Percentiles rank a stretch among this genome's conserved stretches.
Evolutionary conservation across 1,139 yeast genomes (phyloP).

Genomic region (Pichia terricola): DNA sequence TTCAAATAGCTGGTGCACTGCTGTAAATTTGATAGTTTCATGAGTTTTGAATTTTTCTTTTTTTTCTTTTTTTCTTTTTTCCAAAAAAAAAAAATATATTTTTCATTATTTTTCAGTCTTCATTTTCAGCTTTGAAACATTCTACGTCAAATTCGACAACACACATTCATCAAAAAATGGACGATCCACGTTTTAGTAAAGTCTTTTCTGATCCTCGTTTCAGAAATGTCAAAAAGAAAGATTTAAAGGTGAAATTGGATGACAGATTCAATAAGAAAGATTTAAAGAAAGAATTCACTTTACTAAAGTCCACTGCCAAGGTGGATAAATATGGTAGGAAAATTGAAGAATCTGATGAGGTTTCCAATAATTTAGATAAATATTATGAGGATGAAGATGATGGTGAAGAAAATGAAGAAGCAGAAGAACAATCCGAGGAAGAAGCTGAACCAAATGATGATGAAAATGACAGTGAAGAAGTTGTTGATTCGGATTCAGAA

Average conservation of each 20-base stretch:
- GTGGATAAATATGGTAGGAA: slow-evolving; percentile 86
- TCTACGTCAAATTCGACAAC: slow-evolving; percentile 7
- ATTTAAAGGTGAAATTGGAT: slow-evolving; percentile 72
- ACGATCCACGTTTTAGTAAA: slow-evolving; percentile 68
- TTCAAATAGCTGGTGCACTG: too few relatives aligned
- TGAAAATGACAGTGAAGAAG: slow-evolving; percentile 20
- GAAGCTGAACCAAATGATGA: slow-evolving; percentile 8
- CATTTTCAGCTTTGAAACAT: slow-evolving; percentile 32
- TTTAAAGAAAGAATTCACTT: slow-evolving; percentile 30
- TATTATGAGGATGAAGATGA: slow-evolving; percentile 48
- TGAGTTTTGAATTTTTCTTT: too few relatives aligned
- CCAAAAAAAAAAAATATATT: too few relatives aligned
- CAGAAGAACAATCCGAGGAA: slow-evolving; percentile 10
- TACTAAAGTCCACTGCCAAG: slow-evolving; percentile 47
- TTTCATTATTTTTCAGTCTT: slow-evolving; percentile 27
- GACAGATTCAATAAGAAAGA: slow-evolving; percentile 76
- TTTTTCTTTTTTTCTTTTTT: too few relatives aligned
- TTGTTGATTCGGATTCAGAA: slow-evolving; percentile 48
- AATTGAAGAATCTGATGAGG: slow-evolving; percentile 31
- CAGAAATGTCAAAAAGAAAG: slow-evolving; percentile 59
- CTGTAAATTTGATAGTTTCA: too few relatives aligned
- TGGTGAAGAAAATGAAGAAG: slow-evolving; percentile 23
- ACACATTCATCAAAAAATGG: slow-evolving; percentile 17
- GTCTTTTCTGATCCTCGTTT: slow-evolving; percentile 88
- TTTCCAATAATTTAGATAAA: slow-evolving; percentile 35